phyloP scores from a whole-genome alignment of 352 stramenopile genomes.

The Phytophthora brassicae region DNA sequence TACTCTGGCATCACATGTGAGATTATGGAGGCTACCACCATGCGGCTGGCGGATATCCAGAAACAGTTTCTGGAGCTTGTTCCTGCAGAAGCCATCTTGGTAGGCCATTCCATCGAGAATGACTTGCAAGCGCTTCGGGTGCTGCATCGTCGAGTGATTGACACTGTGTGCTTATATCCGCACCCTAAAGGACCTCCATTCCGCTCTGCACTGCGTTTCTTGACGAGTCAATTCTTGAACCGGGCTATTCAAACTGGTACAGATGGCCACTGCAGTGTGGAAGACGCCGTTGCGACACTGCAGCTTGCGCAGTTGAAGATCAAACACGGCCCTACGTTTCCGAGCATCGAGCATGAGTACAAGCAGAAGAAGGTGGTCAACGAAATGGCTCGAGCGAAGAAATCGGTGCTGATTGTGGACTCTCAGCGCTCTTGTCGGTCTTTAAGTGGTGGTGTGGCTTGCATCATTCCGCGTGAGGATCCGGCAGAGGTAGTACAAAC shows the following conservation, averaged over 20 bases:
- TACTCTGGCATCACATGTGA: conserved; percentile 84
- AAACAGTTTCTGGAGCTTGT: conserved; percentile 58
- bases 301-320: conserved; percentile 80
- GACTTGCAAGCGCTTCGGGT: conserved; percentile 72
- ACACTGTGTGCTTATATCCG: conserved; percentile 82
- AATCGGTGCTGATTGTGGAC: conserved; percentile 80
- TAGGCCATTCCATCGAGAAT: conserved; percentile 90
- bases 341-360: conserved; percentile 67
- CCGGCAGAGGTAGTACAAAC: conserved; percentile 50
- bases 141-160: conserved; percentile 75
- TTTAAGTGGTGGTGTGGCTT: conserved; percentile 61
- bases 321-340: conserved; percentile 73
- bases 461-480: conserved; percentile 56
- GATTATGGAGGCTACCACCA: conserved; percentile 74
- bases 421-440: conserved; percentile 60
- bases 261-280: conserved; percentile 79
- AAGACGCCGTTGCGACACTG: conserved; percentile 78
- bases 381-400: conserved; percentile 70
- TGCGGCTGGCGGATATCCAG: conserved; percentile 66
- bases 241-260: conserved; percentile 71
- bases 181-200: conserved; percentile 81
- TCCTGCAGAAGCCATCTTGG: conserved; percentile 71
- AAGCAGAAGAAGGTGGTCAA: conserved; percentile 80
- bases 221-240: conserved; percentile 71
- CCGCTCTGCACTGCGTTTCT: conserved; percentile 73